Conservation (phyloP, 345 rosid species). For the Toxicodendron radicans region DNA sequence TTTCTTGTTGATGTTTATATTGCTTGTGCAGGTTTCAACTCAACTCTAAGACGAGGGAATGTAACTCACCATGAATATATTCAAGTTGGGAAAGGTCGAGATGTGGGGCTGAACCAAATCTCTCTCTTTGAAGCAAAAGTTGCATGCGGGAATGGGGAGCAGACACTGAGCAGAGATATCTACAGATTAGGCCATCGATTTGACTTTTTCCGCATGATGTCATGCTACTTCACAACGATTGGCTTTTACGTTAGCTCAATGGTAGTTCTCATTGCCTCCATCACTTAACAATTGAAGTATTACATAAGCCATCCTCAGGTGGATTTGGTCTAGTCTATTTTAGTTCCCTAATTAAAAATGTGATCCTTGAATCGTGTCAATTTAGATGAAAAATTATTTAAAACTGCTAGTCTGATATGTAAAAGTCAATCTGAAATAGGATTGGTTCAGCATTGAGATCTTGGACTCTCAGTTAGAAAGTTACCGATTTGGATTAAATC, state of each 20-base stretch:
- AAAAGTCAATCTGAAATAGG: background rate
- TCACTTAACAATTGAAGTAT: background rate
- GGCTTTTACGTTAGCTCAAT: constrained; percentile 89
- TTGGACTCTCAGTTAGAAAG: constrained; percentile 4
- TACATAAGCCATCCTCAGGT: background rate
- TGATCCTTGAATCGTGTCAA: background rate
- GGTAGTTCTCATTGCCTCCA: constrained; percentile 50
- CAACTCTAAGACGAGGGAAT: constrained; percentile 88
- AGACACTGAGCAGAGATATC: constrained; percentile 87
- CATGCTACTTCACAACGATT: constrained; percentile 80
- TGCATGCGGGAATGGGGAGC: constrained; percentile 98
- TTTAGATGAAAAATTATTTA: background rate
- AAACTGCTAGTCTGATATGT: background rate
- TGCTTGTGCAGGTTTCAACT: constrained; percentile 72
- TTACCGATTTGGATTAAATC: background rate
- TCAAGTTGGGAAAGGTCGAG: constrained; percentile 99
- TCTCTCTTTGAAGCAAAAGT: constrained; percentile 98
- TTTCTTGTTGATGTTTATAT: constrained; percentile 16
- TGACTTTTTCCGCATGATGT: constrained; percentile 96
- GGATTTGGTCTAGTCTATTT: background rate
- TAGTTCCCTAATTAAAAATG: background rate
- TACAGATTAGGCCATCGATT: constrained; percentile 95
- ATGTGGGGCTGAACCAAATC: constrained; percentile 95
- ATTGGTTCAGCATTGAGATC: background rate
- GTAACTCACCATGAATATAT: constrained; percentile 98